Base-by-base conservation (phyloP, 2,329 filamentous ascomycete genomes). In the Coniochaeta pulveracea region DNA sequence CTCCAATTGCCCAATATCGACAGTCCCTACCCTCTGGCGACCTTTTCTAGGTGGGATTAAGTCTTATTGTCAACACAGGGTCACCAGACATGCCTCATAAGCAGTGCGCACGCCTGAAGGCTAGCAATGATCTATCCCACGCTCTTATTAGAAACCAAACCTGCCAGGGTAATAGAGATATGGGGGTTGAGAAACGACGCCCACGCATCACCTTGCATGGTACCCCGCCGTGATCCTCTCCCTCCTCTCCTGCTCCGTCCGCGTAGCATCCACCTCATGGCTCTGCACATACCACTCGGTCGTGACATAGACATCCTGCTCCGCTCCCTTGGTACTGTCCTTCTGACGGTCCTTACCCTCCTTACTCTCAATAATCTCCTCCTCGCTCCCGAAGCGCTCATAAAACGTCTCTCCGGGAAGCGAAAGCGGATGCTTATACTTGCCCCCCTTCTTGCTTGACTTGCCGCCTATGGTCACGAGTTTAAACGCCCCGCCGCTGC, bases 221-320 rank as follows among this genome's bases (percentile, higher is more conserved):
- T 29, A 29, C 14, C 27, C 27, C 9, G 27, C 27, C 14, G 27
- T 29, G 5, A 29, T 12, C 16, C 27, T 18, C 4, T 29, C 4
- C 27, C 16, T 19, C 27, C 27, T 29, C 14, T 29, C 27, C 7
- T n/a, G 8, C 27, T 29, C 27, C 4, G 21, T 2, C 27, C 12
- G 10, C 17, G 18, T 6, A 9, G 27, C 27, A 29, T 29, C 27
- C 6, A 29, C 10, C 27, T 29, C 27, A 8, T 29, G 27, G 27
- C 27, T 19, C 27, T 29, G 27, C 27, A 29, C 17, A n/a, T 18
- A 11, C 27, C 27, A 29, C 27, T 29, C 27, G 3, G 27, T 29
- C 27, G 27, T 29, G 27, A 29, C 27, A 8, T 23, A n/a, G 8
- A 23, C 21, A 19, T 29, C 16, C 17, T 17, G 10, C 27, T 29